These are phyloP conservation scores for Phtheirospermum japonicum DNA, from an alignment of 257 asterid genomes.

Conservation along the genomic window DNA sequence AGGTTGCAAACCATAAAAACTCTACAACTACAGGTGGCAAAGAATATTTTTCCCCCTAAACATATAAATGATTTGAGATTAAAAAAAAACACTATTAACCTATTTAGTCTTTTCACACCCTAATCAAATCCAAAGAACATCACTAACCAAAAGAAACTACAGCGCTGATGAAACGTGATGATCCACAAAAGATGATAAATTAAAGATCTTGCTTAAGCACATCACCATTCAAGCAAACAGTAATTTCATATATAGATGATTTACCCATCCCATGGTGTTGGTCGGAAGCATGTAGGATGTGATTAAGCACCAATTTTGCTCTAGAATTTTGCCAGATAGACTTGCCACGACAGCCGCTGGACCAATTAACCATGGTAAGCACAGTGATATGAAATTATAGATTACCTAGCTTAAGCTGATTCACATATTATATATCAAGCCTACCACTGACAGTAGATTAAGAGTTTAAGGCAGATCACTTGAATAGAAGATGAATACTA, in stretches of 20 bases:
- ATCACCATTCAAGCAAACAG: conserved; percentile 10
- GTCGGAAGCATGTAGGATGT: conserved; percentile 94
- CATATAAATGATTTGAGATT: too few relatives aligned
- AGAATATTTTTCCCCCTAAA: too few relatives aligned
- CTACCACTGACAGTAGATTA: conserved; percentile 40
- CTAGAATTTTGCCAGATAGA: conserved; percentile 72
- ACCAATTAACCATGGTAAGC: conserved; percentile 99
- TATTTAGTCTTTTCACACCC: background rate
- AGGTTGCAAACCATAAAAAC: too few relatives aligned
- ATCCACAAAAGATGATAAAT: background rate
- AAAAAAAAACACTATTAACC: too few relatives aligned
- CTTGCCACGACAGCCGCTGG: conserved; percentile 97
- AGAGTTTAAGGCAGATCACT: background rate
- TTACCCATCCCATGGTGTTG: conserved; percentile 93
- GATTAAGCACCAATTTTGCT: conserved; percentile 91
- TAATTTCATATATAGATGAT: conserved; percentile 28
- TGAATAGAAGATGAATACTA: too few relatives aligned
- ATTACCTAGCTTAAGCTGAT: conserved; percentile 99
- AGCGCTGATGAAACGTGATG: background rate
- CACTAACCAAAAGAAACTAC: background rate
- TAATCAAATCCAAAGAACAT: background rate
- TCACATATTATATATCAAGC: too few relatives aligned
- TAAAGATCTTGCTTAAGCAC: background rate
- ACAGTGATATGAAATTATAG: conserved; percentile 89
- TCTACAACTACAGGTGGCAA: too few relatives aligned